Evolutionary conservation across 345 rosid genomes (phyloP), one percentile per base, ranked within the genome.

Genomic region (Ricinus communis): DNA sequence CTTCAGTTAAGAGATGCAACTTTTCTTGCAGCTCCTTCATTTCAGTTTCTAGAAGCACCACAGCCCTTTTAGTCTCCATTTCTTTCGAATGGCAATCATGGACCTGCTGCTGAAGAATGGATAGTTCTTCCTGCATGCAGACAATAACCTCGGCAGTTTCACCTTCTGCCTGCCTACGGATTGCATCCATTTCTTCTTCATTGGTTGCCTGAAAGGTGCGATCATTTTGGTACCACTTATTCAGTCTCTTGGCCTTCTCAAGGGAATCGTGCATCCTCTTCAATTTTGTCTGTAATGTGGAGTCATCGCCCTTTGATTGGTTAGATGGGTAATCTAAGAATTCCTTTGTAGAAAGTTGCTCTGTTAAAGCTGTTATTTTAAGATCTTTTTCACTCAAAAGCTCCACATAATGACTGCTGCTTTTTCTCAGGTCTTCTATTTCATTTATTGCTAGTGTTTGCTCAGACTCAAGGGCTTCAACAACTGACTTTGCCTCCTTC

Each of bases 131-230:
- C 86, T 91, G 93, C 91, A 91, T 78, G 71, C 91, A 88, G 77
- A 94, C 88, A 78, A 94, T 91, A 74, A 89, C 97, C 87, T 92
- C 96, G 5, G 86, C 97, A 69, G 97, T 87, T 76, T 90, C 97
- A 78, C 87, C 95, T 83, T 94, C 98, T 69, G 80, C 97, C 84
- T 94, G 96, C 72, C 74, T 82, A 72, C 84, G 69, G 73, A 87
- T 79, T 80, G 85, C 80, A 57, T 71, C 74, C 53, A 51, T 61
- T 84, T 92, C 94, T 79, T 82, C 87, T 83, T 88, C 96, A 67
- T 88, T 90, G 66, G 88, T 85, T 47, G 76, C 87, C 85, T 84
- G 87, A 64, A 74, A 84, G 68, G 82, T 87, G 73, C 63, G 81
- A 72, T 87, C 92, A 72, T 69, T 87, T 80, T 83, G 91, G 87